phyloP scores from a whole-genome alignment of 768 basidiomycete species.

The Suillus occidentalis region DNA sequence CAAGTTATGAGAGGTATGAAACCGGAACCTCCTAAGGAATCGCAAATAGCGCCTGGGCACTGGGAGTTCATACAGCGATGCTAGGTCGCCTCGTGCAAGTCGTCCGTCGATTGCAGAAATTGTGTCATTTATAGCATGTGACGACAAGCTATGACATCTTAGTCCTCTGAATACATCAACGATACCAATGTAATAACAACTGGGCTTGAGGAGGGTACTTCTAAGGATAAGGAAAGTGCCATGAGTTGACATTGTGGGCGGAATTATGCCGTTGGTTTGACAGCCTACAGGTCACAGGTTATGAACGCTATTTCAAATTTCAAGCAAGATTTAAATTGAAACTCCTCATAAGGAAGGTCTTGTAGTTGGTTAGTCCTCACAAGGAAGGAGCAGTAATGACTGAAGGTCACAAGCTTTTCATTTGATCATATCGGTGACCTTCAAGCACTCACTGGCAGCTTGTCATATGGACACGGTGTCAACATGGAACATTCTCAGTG shows the following conservation, averaged over 20 bases:
- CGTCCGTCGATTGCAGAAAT: not conserved
- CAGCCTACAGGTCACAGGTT: too few species aligned
- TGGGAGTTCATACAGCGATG: not conserved
- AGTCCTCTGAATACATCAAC: not conserved
- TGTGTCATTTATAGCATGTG: not conserved
- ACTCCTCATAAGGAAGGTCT: slow-evolving; percentile 11
- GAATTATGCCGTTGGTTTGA: too few species aligned
- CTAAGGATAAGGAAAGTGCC: not conserved
- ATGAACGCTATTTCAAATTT: not conserved
- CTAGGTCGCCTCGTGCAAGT: not conserved
- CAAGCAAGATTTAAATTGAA: not conserved
- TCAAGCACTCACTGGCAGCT: slow-evolving; percentile 1
- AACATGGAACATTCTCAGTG: slow-evolving; percentile 15
- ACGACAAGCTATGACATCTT: not conserved
- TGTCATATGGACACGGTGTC: slow-evolving; percentile 14
- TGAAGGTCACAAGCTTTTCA: not conserved
- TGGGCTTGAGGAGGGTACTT: not conserved
- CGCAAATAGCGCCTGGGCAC: not conserved
- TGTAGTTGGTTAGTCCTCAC: not conserved
- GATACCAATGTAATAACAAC: not conserved
- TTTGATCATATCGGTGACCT: not conserved
- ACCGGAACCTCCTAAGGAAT: not conserved
- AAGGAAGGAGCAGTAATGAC: not conserved
- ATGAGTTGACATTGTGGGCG: too few species aligned
- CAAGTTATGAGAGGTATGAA: too few species aligned